Conservation (phyloP, 192 early-diverging fungal species). For the Coemansia sp. region DNA sequence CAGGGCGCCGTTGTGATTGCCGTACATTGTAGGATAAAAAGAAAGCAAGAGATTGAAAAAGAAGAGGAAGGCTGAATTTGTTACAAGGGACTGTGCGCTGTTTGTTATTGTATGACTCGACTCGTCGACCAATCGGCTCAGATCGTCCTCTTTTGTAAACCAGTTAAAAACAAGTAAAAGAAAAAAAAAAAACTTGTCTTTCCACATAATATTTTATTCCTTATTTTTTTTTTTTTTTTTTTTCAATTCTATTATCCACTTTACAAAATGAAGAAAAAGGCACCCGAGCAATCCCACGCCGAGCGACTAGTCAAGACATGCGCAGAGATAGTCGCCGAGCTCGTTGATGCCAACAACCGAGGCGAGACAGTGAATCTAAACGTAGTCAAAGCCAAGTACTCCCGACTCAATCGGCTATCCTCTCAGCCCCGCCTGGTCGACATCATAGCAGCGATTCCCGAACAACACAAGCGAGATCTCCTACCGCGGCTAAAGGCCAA, state of each 20-base stretch:
- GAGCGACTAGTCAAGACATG: conserved; percentile 84
- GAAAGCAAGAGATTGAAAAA: neutral
- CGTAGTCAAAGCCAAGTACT: conserved; percentile 73
- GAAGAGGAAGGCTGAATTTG: neutral
- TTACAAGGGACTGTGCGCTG: neutral
- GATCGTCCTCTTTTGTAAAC: neutral
- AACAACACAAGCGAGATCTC: conserved; percentile 81
- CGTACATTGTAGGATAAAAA: neutral
- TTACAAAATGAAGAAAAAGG: conserved; percentile 38
- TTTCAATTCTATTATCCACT: neutral
- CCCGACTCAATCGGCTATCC: conserved; percentile 70
- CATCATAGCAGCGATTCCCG: conserved; percentile 97
- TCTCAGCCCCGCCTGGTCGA: conserved; percentile 94
- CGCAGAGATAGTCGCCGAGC: conserved; percentile 88
- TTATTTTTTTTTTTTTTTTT: neutral
- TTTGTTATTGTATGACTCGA: neutral
- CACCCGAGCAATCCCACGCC: conserved; percentile 45
- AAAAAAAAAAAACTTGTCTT: neutral
- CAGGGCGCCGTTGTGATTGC: neutral
- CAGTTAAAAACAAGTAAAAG: neutral
- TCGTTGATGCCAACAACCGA: conserved; percentile 66
- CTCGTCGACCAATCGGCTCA: neutral
- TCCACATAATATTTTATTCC: neutral
- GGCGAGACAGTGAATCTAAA: conserved; percentile 86
- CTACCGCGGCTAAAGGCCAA: conserved; percentile 90